These are phyloP conservation scores for Suillus weaverae DNA, from an alignment of 768 basidiomycete species.

Conservation along the genomic window DNA sequence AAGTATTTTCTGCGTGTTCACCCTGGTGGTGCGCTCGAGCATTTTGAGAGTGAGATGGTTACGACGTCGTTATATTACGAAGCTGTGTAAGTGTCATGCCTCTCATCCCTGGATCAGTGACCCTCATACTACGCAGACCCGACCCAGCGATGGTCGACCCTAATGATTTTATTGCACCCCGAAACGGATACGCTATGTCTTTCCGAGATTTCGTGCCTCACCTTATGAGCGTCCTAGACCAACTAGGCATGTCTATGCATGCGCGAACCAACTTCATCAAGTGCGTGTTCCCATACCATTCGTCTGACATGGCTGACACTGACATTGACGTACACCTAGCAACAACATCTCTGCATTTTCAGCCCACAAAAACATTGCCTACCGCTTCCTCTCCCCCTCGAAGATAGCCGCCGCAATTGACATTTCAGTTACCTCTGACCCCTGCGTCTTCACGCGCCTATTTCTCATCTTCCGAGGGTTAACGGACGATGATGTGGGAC, in stretches of 20 bases:
- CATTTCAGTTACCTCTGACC: slow-evolving; percentile 78
- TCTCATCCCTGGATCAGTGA: slow-evolving; percentile 3
- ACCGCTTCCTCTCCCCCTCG: slow-evolving; percentile 79
- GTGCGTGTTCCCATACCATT: slow-evolving; percentile 41
- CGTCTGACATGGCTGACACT: slow-evolving; percentile 8
- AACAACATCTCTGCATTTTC: slow-evolving; percentile 76
- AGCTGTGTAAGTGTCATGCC: slow-evolving; percentile 57
- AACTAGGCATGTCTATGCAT: slow-evolving; percentile 80
- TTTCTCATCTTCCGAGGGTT: slow-evolving; percentile 87
- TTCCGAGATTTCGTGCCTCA: slow-evolving; percentile 80
- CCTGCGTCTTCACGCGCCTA: slow-evolving; percentile 78
- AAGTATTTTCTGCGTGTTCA: slow-evolving; percentile 84
- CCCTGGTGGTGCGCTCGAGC: slow-evolving; percentile 84
- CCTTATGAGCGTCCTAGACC: slow-evolving; percentile 78
- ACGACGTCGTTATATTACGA: slow-evolving; percentile 84
- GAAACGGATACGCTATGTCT: slow-evolving; percentile 85
- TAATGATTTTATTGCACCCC: slow-evolving; percentile 73
- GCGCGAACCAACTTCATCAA: slow-evolving; percentile 82
- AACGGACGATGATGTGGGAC: slow-evolving; percentile 72
- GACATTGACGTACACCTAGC: slow-evolving; percentile 35
- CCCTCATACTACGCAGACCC: slow-evolving; percentile 50
- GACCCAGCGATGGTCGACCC: slow-evolving; percentile 78
- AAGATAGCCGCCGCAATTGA: slow-evolving; percentile 86
- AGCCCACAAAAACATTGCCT: slow-evolving; percentile 83
- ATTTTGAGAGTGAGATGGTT: slow-evolving; percentile 81